Conservation (phyloP, 1,139 yeast species). For the Sugiyamaella xylanicola region DNA sequence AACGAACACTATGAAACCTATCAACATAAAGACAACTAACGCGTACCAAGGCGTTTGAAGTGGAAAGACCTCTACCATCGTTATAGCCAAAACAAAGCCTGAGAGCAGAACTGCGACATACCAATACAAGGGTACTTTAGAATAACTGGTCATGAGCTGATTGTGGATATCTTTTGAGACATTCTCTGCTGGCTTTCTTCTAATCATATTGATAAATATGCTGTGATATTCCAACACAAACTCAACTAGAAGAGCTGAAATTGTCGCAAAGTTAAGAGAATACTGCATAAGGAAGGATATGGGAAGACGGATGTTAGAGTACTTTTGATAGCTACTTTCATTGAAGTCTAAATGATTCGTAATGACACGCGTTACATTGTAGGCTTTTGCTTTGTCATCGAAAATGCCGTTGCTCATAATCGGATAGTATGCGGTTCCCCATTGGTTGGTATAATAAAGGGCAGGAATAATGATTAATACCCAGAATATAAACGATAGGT, state of each 20-base stretch:
- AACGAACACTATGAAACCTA: slow-evolving; percentile 56
- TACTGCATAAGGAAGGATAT: slow-evolving; percentile 47
- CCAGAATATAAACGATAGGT: slow-evolving; percentile 46
- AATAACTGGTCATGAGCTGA: slow-evolving; percentile 14
- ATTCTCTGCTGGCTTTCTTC: background rate
- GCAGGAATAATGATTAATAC: slow-evolving; percentile 41
- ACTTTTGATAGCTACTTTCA: slow-evolving; percentile 37
- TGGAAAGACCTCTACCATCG: slow-evolving; percentile 49
- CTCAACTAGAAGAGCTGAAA: slow-evolving; percentile 35
- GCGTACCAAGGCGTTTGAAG: slow-evolving; percentile 52
- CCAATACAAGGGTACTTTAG: slow-evolving; percentile 68
- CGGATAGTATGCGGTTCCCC: slow-evolving; percentile 57
- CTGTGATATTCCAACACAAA: slow-evolving; percentile 31
- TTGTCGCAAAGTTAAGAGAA: slow-evolving; percentile 39
- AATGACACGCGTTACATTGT: slow-evolving; percentile 49
- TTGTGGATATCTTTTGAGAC: slow-evolving; percentile 15
- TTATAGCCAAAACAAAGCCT: slow-evolving; percentile 52
- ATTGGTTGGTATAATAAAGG: slow-evolving; percentile 51
- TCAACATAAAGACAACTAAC: slow-evolving; percentile 58
- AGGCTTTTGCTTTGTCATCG: slow-evolving; percentile 52
- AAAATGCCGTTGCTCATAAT: slow-evolving; percentile 54
- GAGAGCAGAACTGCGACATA: slow-evolving; percentile 50
- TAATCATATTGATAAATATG: slow-evolving; percentile 2
- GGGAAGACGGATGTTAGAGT: slow-evolving; percentile 52
- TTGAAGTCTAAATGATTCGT: slow-evolving; percentile 43